These are phyloP conservation scores for carrot (Daucus carota) DNA, from an alignment of 129 eudicot genomes.

Conservation along the genomic window DH1_v3.0 NC_030382.2:38903501-38904000, in stretches of 20 bases:
- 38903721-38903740: slow-evolving; percentile 87
- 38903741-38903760: slow-evolving; percentile 68
- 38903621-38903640: slow-evolving; percentile 62
- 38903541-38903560: slow-evolving; percentile 1
- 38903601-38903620: slow-evolving; percentile 57
- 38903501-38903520: slow-evolving; percentile 80
- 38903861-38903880: slow-evolving; percentile 93
- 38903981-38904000: slow-evolving; percentile 61
- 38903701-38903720: slow-evolving; percentile 60
- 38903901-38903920: slow-evolving; percentile 91
- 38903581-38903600: slow-evolving; percentile 66
- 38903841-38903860: slow-evolving; percentile 73
- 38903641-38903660: slow-evolving; percentile 70
- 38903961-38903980: slow-evolving; percentile 67
- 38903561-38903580: slow-evolving; percentile 19
- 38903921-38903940: slow-evolving; percentile 66
- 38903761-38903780: slow-evolving; percentile 89
- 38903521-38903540: neutral
- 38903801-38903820: neutral
- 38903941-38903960: slow-evolving; percentile 42
- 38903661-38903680: slow-evolving; percentile 93
- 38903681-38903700: slow-evolving; percentile 69
- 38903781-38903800: slow-evolving; percentile 6
- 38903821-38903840: neutral
- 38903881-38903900: slow-evolving; percentile 80